Conservation (phyloP, 202 grass and related monocot species). For the Panicum virgatum region DNA sequence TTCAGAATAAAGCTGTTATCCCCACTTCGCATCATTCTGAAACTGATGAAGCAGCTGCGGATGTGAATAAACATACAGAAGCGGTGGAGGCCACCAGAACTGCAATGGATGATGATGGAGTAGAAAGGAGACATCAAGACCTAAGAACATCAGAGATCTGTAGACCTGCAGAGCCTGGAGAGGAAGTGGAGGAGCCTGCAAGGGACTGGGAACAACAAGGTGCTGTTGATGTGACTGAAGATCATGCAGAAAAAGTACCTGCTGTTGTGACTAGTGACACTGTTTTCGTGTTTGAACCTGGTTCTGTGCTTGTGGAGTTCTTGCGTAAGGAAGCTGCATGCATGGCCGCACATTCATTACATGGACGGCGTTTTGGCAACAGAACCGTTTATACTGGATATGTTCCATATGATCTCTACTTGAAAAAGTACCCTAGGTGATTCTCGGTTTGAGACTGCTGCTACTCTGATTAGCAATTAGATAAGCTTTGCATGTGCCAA, state of each 20-base stretch:
- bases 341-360: slow-evolving; percentile 69
- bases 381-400: slow-evolving; percentile 56
- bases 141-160: neutral
- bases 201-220: neutral
- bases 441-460: neutral
- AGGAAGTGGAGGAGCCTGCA: slow-evolving; percentile 14
- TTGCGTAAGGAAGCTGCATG: slow-evolving; percentile 70
- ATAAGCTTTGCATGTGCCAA: neutral
- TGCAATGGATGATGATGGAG: neutral
- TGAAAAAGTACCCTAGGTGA: slow-evolving; percentile 62
- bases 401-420: slow-evolving; percentile 59
- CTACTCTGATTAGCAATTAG: neutral
- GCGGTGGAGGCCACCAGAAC: neutral
- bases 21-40: slow-evolving; percentile 15
- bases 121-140: slow-evolving; percentile 30
- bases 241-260: slow-evolving; percentile 7
- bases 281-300: slow-evolving; percentile 45
- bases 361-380: slow-evolving; percentile 65
- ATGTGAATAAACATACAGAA: slow-evolving; percentile 18
- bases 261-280: slow-evolving; percentile 9
- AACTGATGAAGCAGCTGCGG: neutral
- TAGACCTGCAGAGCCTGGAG: neutral
- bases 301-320: slow-evolving; percentile 84
- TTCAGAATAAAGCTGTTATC: slow-evolving; percentile 4
- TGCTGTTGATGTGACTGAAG: neutral